Evolutionary conservation across 176 grass and related monocot species (phyloP).

Genomic region (Oropetium thomaeum): DNA sequence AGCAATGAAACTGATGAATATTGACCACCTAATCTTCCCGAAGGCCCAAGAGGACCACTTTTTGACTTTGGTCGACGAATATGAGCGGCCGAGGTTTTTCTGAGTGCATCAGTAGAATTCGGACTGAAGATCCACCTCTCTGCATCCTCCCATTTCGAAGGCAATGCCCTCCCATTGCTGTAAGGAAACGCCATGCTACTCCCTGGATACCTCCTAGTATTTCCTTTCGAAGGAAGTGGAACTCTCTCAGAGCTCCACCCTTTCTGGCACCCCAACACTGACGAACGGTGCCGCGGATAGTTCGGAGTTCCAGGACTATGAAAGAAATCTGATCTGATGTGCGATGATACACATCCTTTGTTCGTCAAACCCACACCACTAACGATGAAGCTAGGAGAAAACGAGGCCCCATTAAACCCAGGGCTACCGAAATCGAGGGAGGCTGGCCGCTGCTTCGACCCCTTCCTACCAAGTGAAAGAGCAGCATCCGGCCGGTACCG

Average conservation of each 20-base stretch:
- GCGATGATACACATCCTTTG: slow-evolving; percentile 55
- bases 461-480: slow-evolving; percentile 48
- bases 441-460: slow-evolving; percentile 42
- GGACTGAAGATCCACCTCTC: slow-evolving; percentile 98
- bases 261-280: slow-evolving; percentile 43
- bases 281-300: slow-evolving; percentile 38
- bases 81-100: slow-evolving; percentile 40
- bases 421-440: slow-evolving; percentile 70
- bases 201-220: slow-evolving; percentile 47
- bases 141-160: slow-evolving; percentile 98
- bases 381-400: slow-evolving; percentile 56
- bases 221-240: slow-evolving; percentile 50
- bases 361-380: slow-evolving; percentile 55
- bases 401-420: slow-evolving; percentile 29
- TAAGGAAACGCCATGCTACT: slow-evolving; percentile 59
- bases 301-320: slow-evolving; percentile 73
- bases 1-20: slow-evolving; percentile 52
- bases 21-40: slow-evolving; percentile 41
- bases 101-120: slow-evolving; percentile 47
- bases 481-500: slow-evolving; percentile 31
- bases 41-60: slow-evolving; percentile 80
- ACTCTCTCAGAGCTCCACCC: slow-evolving; percentile 97
- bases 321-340: slow-evolving; percentile 58
- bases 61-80: slow-evolving; percentile 70
- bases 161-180: slow-evolving; percentile 72